Conservation (phyloP, 2,329 filamentous ascomycete species). For the Trichoderma atroviride region DNA sequence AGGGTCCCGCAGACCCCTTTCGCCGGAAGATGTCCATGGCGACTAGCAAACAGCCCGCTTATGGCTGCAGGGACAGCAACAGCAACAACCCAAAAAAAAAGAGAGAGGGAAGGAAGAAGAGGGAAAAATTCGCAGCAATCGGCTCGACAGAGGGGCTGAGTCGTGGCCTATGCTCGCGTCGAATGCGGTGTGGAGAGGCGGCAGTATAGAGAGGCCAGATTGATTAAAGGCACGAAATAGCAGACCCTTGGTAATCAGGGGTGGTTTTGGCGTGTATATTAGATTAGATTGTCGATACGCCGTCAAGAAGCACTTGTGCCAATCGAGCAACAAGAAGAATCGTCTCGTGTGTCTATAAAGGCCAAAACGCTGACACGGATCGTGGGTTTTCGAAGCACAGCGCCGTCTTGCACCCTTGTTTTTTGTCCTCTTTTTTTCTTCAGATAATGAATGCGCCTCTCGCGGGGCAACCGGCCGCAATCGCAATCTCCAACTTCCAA, state of each 20-base stretch:
- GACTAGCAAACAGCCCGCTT: constrained; percentile 33
- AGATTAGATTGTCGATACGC: not conserved
- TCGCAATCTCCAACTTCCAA: not conserved
- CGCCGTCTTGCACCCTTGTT: not conserved
- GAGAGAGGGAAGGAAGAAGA: not conserved
- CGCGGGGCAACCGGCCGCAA: constrained; percentile 22
- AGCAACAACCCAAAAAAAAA: not conserved
- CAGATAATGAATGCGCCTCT: constrained; percentile 11
- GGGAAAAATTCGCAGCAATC: not conserved
- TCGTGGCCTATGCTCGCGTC: constrained; percentile 11
- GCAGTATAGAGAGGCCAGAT: constrained; percentile 22
- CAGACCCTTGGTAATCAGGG: constrained; percentile 22
- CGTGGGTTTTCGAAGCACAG: not conserved
- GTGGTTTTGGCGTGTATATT: constrained; percentile 13
- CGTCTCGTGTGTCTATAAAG: not conserved
- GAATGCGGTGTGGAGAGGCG: constrained; percentile 10
- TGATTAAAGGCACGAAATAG: constrained; percentile 1
- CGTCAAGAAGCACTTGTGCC: not conserved
- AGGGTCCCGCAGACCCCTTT: constrained; percentile 49
- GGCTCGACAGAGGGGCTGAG: not conserved
- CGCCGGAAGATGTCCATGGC: constrained; percentile 63
- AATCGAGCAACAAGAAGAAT: not conserved
- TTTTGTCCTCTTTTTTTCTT: not conserved
- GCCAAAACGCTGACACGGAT: not conserved
- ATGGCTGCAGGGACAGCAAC: constrained; percentile 47